Conservation (phyloP, 2,329 filamentous ascomycete species). For the Herpomyces periplanetae region DNA sequence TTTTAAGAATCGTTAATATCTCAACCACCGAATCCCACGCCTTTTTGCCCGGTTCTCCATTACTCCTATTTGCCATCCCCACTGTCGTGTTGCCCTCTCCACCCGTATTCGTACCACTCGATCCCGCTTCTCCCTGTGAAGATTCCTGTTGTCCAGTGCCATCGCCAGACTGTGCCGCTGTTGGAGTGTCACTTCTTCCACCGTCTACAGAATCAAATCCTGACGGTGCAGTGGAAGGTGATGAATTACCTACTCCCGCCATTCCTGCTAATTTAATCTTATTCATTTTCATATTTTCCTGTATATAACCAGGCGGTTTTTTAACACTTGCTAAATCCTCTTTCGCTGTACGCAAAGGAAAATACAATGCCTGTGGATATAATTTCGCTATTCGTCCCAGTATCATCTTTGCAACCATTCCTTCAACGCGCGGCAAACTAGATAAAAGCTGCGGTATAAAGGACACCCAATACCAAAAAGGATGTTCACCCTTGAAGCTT, state of each 20-base stretch:
- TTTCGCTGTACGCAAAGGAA: slow-evolving; percentile 59
- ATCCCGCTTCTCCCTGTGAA: slow-evolving; percentile 4
- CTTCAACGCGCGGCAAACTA: slow-evolving; percentile 54
- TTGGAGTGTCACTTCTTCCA: too few species aligned
- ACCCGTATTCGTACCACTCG: slow-evolving; percentile 6
- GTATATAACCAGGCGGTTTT: slow-evolving; percentile 32
- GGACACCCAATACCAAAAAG: slow-evolving; percentile 98
- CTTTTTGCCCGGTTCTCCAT: slow-evolving; percentile 15
- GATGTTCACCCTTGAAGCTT: slow-evolving; percentile 83
- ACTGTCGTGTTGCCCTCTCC: slow-evolving; percentile 6
- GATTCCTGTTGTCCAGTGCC: too few species aligned
- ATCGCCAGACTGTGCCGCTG: too few species aligned
- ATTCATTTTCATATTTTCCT: slow-evolving; percentile 13
- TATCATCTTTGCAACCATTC: slow-evolving; percentile 46
- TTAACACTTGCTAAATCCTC: slow-evolving; percentile 80
- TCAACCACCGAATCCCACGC: slow-evolving; percentile 93
- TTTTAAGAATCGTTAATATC: slow-evolving; percentile 78
- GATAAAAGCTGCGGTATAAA: slow-evolving; percentile 88
- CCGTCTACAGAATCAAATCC: too few species aligned
- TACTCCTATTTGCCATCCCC: slow-evolving; percentile 4
- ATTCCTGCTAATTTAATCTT: slow-evolving; percentile 23
- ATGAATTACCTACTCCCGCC: slow-evolving; percentile 10
- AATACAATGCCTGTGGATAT: slow-evolving; percentile 78
- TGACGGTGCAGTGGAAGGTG: too few species aligned
- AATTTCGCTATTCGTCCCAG: slow-evolving; percentile 75